Evolutionary conservation across 345 rosid species (phyloP), one percentile per base, ranked within the genome.

Genomic region (Dipteronia dyeriana): DNA sequence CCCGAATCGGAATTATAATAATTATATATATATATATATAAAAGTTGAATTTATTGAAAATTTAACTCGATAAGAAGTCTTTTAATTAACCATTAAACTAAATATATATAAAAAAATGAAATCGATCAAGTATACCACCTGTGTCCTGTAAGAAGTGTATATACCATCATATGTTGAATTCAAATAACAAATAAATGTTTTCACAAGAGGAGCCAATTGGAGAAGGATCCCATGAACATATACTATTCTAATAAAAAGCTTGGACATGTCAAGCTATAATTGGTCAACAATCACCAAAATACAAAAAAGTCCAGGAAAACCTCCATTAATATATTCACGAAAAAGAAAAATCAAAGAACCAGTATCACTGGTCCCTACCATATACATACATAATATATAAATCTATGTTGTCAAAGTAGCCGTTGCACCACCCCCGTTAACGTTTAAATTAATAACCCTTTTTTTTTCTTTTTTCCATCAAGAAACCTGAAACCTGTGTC

Each of bases 341-440:
- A 7, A 9, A 22, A 14, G 51, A 60, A 2, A 60, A 2, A 7
- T 22, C 63, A 59, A 17, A 34, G 53, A 57, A 19, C 53, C 65
- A 20, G 20, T 56, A 34, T 4, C 38, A 5, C 38, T 34, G 38
- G 75, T 22, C 54, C 75, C 76, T 14, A 76, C 79, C 11, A 82
- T 78, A 20, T 59, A 1, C 3, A n/a, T 5, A 59, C 2, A 20
- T 22, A n/a, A 7, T 22, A 59, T 17, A 14, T 14, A 12, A 4
- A 53, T 4, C 3, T 4, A 16, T 3, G 57, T 74, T 66, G 20
- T 90, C 92, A 85, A 90, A 87, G 82, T 94, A 92, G 92, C 98
- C 97, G 98, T 92, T 91, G 73, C 82, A 82, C 84, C 91, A 26
- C 80, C 88, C 51, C 43, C 76, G 41, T 20, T 60, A 38, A 74